Percentiles rank a stretch among this genome's conserved stretches.
Conservation (phyloP, 2,329 filamentous ascomycete genomes). For the Scedosporium apiospermum region DNA sequence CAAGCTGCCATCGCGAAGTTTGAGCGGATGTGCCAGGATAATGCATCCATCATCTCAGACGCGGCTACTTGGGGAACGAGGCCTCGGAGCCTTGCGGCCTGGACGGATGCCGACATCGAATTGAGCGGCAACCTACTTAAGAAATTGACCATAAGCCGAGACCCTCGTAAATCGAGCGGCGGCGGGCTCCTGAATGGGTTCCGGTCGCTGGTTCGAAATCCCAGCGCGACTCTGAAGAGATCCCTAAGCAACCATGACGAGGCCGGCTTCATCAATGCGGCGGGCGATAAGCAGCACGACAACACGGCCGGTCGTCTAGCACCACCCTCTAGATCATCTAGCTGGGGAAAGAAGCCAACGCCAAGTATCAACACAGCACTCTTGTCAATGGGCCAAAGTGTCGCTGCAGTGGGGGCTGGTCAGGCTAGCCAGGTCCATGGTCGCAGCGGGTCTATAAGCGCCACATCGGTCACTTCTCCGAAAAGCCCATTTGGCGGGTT, state of each 20-base stretch:
- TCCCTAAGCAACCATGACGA: slow-evolving; percentile 29
- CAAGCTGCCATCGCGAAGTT: slow-evolving; percentile 45
- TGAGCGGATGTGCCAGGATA: slow-evolving; percentile 42
- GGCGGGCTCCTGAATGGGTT: slow-evolving; percentile 36
- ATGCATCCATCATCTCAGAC: slow-evolving; percentile 48
- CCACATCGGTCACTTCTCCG: slow-evolving; percentile 41
- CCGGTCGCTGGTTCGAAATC: slow-evolving; percentile 38
- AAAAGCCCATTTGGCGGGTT: slow-evolving; percentile 38
- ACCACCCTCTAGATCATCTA: slow-evolving; percentile 39
- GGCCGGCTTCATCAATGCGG: not conserved
- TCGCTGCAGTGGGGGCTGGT: slow-evolving; percentile 45
- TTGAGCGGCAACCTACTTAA: slow-evolving; percentile 55
- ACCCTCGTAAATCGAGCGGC: slow-evolving; percentile 31
- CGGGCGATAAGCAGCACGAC: slow-evolving; percentile 23
- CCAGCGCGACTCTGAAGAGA: slow-evolving; percentile 39
- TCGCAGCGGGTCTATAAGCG: slow-evolving; percentile 51
- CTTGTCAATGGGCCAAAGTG: slow-evolving; percentile 42
- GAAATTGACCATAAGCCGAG: slow-evolving; percentile 44
- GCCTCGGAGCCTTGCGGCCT: slow-evolving; percentile 52
- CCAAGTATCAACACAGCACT: slow-evolving; percentile 52
- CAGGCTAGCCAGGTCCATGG: slow-evolving; percentile 27
- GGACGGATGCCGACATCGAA: slow-evolving; percentile 43
- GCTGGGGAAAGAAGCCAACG: slow-evolving; percentile 40
- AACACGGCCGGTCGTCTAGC: slow-evolving; percentile 30
- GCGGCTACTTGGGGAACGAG: slow-evolving; percentile 64